These are phyloP conservation scores for Fusarium chuoi DNA, from an alignment of 2,329 filamentous ascomycete species.

Conservation along the genomic window DNA sequence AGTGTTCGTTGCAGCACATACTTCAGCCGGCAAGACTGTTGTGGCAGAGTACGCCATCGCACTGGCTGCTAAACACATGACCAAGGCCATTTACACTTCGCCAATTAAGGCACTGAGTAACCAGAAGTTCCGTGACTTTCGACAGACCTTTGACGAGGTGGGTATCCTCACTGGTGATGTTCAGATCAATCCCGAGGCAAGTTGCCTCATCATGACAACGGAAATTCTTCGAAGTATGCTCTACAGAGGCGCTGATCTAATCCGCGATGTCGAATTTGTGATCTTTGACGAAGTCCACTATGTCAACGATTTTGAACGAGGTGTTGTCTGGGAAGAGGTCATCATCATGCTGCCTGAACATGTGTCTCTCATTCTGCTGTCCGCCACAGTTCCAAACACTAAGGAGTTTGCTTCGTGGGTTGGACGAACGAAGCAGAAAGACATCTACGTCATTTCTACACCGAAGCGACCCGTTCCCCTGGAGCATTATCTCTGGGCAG, in stretches of 20 bases:
- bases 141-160: constrained; percentile 90
- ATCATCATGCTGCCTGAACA: constrained; percentile 99
- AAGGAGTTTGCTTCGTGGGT: constrained; percentile 99
- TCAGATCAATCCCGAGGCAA: constrained; percentile 96
- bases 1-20: constrained; percentile 97
- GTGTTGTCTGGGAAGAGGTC: constrained; percentile 99
- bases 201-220: constrained; percentile 99
- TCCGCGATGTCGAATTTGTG: constrained; percentile 97
- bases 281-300: constrained; percentile 99
- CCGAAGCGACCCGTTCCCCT: constrained; percentile 93
- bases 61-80: constrained; percentile 97
- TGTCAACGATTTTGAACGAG: constrained; percentile 94
- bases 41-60: constrained; percentile 98
- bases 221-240: constrained; percentile 99
- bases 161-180: constrained; percentile 97
- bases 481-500: constrained; percentile 96
- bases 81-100: constrained; percentile 98
- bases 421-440: constrained; percentile 95
- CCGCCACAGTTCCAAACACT: constrained; percentile 96
- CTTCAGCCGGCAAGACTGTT: constrained; percentile 96
- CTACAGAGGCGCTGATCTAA: constrained; percentile 93
- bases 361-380: constrained; percentile 93
- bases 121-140: constrained; percentile 97
- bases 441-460: constrained; percentile 99
- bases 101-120: constrained; percentile 99